phyloP scores from a whole-genome alignment of 208 protist genomes.

The Tritrichomonas foetus region DNA sequence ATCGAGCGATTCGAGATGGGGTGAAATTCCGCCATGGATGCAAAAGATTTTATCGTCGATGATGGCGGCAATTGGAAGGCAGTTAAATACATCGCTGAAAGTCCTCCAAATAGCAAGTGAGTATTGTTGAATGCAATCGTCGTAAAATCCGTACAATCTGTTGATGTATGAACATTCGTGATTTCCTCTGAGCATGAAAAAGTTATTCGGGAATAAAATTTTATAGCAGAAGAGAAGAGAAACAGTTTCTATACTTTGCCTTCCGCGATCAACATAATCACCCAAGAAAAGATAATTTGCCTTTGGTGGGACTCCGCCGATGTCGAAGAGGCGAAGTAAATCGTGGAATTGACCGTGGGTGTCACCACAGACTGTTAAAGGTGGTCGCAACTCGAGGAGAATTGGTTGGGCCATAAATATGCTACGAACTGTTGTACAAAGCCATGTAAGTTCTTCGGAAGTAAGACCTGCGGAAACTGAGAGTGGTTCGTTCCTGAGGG shows the following conservation, averaged over 20 bases:
- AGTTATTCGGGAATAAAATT: constrained; percentile 46
- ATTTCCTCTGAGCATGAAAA: constrained; percentile 54
- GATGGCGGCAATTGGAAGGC: constrained; percentile 22
- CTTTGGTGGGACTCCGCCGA: constrained; percentile 43
- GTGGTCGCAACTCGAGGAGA: constrained; percentile 47
- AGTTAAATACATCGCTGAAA: constrained; percentile 34
- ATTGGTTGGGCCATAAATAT: constrained; percentile 43
- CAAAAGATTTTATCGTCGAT: constrained; percentile 40
- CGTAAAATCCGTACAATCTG: constrained; percentile 48
- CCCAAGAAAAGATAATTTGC: constrained; percentile 55
- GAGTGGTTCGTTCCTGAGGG: neutral
- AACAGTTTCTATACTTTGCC: constrained; percentile 49
- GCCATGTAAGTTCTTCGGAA: neutral
- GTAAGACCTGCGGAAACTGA: neutral
- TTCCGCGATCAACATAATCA: constrained; percentile 57
- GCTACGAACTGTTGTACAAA: neutral
- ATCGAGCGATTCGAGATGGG: neutral
- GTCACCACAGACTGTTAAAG: constrained; percentile 54
- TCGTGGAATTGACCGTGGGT: constrained; percentile 58
- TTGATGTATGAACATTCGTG: constrained; percentile 53
- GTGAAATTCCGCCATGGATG: constrained; percentile 5
- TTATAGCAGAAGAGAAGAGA: constrained; percentile 47
- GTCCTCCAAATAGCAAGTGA: constrained; percentile 50
- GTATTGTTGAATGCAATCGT: constrained; percentile 73
- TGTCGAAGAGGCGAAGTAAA: constrained; percentile 49